Conservation (phyloP, 495 filamentous ascomycete genomes). For the Aspergillus bertholletiae region DNA sequence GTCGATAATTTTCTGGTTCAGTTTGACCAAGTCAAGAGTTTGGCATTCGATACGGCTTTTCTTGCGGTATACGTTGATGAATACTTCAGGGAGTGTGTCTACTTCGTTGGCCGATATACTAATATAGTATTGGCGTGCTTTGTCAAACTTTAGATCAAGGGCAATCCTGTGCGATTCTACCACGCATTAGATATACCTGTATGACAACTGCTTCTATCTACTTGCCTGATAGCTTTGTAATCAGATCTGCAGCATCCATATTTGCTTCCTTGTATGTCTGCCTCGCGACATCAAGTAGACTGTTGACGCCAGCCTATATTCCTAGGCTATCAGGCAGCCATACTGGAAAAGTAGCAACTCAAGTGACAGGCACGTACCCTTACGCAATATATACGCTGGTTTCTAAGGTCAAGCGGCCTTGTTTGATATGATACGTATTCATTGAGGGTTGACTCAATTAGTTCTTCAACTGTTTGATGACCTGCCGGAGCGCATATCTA, state of each 20-base stretch:
- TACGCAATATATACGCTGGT: slow-evolving; percentile 90
- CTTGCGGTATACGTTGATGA: slow-evolving; percentile 73
- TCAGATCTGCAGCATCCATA: slow-evolving; percentile 68
- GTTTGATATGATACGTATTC: slow-evolving; percentile 75
- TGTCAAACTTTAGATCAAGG: slow-evolving; percentile 72
- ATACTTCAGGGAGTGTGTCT: slow-evolving; percentile 62
- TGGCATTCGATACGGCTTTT: slow-evolving; percentile 78
- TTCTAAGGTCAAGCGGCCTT: slow-evolving; percentile 78
- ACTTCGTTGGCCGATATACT: slow-evolving; percentile 62
- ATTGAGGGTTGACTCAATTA: slow-evolving; percentile 74
- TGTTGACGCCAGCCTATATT: slow-evolving; percentile 72
- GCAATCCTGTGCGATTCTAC: slow-evolving; percentile 56
- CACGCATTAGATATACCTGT: slow-evolving; percentile 18
- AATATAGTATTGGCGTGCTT: slow-evolving; percentile 74
- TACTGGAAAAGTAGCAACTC: neutral
- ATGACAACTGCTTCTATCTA: neutral
- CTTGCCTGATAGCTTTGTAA: slow-evolving; percentile 60
- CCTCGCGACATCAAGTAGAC: slow-evolving; percentile 81
- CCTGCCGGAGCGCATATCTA: slow-evolving; percentile 62
- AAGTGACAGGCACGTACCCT: slow-evolving; percentile 50
- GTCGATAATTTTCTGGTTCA: slow-evolving; percentile 71
- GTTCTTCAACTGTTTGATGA: slow-evolving; percentile 53
- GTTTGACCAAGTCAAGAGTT: slow-evolving; percentile 77
- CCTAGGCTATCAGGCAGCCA: slow-evolving; percentile 5
- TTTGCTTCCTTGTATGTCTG: slow-evolving; percentile 83